Evolutionary conservation across 495 filamentous ascomycete genomes (phyloP), one percentile per base, ranked within the genome.

Genomic region (Endocarpon pusillum): DNA sequence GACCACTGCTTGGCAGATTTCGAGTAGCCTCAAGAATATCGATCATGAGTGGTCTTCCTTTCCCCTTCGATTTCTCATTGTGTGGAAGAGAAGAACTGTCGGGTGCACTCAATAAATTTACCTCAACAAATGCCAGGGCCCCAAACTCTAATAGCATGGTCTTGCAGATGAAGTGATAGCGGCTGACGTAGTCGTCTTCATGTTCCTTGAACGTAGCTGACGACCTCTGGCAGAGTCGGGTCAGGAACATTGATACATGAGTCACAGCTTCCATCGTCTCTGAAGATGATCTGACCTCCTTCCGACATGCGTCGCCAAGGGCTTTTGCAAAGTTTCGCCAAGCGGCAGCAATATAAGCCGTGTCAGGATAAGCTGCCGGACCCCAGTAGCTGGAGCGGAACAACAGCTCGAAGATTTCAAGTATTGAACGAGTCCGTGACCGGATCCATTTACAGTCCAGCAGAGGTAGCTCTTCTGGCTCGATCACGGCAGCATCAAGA

Each of bases 401-500:
- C 4, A 84, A 58, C 2, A 62, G 64, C 33, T 78, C 72, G 15
- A 92, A 61, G 2, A 78, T 58, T 4, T 51, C 53, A 30, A 92
- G 57, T 2, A 94, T 62, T 17, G 51, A 57, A 0, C 49, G 41
- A 4, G 75, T 57, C 41, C 76, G 78, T 34, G 67, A 73, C 38
- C 87, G 72, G n/a, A 91, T 57, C 89, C 89, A 97, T 59, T 75
- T 81, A 6, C 79, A 62, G 48, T 94, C 82, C 9, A 94, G 52
- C 2, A 71, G 51, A 11, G 83, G 81, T 11, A 97, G 58, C 41
- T 94, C 83, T 19, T 75, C 73, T 0, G 72, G 55, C 23, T 66
- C 65, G 22, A 85, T 58, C 29, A 51, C 53, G 2, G 61, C 53
- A 10, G 37, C 59, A 17, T 76, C 69, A 33, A 73, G 64, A 5